Percentiles rank a stretch among this genome's conserved stretches.
Conservation (phyloP, 345 rosid genomes). For the Toxicodendron radicans region DNA sequence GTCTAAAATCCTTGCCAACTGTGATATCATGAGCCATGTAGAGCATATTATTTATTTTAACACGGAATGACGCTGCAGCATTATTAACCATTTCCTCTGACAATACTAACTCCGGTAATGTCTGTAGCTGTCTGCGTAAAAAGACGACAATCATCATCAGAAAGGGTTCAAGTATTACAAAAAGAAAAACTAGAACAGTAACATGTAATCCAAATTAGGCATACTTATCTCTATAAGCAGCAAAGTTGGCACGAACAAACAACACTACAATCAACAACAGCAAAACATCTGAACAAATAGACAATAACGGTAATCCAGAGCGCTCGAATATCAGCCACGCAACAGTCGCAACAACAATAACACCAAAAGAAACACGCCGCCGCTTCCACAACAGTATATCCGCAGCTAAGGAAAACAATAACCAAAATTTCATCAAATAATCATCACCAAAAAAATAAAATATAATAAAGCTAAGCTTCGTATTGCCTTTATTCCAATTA, state of each 20-base stretch:
- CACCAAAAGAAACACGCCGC: conserved; percentile 56
- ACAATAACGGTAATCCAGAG: conserved; percentile 77
- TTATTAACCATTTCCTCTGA: conserved; percentile 64
- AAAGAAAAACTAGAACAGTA: not conserved
- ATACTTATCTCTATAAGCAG: conserved; percentile 62
- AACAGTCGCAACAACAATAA: conserved; percentile 70
- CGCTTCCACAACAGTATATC: conserved; percentile 82
- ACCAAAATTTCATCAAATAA: not conserved
- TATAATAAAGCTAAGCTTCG: too few relatives aligned
- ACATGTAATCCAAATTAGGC: not conserved
- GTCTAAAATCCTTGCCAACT: conserved; percentile 58
- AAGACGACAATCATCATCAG: not conserved
- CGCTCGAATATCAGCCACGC: conserved; percentile 79
- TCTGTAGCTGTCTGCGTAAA: conserved; percentile 35
- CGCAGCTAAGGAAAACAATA: conserved; percentile 48
- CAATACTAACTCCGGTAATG: conserved; percentile 50
- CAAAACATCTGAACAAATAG: conserved; percentile 78
- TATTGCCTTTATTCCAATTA: not conserved
- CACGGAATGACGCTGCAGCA: conserved; percentile 61
- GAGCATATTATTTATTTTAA: conserved; percentile 50
- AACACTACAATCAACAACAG: conserved; percentile 54
- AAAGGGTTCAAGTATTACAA: not conserved
- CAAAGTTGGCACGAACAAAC: conserved; percentile 58
- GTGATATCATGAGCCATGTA: conserved; percentile 65
- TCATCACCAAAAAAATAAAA: not conserved